Evolutionary conservation across 306 rosid species (phyloP), one percentile per base, ranked within the genome.

Genomic region (Benincasa hispida): DNA sequence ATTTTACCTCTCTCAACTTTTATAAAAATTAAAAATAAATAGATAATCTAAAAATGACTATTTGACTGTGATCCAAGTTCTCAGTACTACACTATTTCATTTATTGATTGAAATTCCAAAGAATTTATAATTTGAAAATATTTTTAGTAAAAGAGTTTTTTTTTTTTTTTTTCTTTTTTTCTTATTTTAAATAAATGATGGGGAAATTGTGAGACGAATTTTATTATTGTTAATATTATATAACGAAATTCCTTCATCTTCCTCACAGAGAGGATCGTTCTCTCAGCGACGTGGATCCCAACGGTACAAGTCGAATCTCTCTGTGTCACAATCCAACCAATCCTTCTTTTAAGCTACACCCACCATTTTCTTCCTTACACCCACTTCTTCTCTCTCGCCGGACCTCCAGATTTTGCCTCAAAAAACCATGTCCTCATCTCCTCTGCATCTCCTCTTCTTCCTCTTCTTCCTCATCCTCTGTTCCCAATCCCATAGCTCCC

Each of bases 401-500:
- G 8, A 14, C 3, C 41, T 45, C 18, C 39, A 35, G 22, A 51
- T 60, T 13, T 76, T 17, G 14, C 74, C 47, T 21, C 27, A 1
- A 18, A 51, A 51, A 47, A 21, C 32, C 21, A 86, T 79, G 85
- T 60, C 76, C 25, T 77, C 15, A 53, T 8, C 18, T 77, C 35
- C n/a, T 30, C 3, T 41, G 5, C 65, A 13, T 54, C 56, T 77
- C 27, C 51, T 76, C 82, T 30, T 76, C 48, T 51, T 86, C 77
- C 79, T 90, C 18, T 21, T 74, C 32, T 10, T 85, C 8, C 60
- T 87, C 15, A 10, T 89, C 85, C 82, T 85, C 68, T 83, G 83
- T 76, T 67, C 72, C 66, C 90, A 85, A 45, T 1, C 86, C 53
- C 84, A 89, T 58, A 82, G 81, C 15, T 84, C 80, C 8, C 81